A percentile compares a stretch with the other conserved stretches of the same genome.
phyloP scores from a whole-genome alignment of 352 stramenopile species.

The Pythium phragmiticola region DNA sequence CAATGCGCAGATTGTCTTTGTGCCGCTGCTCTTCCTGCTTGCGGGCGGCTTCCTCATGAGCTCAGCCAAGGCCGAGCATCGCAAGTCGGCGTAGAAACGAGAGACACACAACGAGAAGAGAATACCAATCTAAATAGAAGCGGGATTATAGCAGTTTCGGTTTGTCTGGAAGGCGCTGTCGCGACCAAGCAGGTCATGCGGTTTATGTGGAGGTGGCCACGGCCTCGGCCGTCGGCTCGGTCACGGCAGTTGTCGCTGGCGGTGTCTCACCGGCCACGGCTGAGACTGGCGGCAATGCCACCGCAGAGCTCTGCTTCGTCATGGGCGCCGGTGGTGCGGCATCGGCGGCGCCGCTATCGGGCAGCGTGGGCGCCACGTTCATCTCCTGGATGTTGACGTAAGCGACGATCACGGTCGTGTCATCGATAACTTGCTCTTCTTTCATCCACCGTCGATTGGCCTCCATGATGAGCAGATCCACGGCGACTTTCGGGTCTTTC shows the following conservation, averaged over 20 bases:
- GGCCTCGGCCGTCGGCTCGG: background rate
- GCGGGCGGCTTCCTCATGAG: conserved; percentile 33
- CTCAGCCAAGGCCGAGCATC: background rate
- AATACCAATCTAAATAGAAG: background rate
- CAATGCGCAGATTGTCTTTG: conserved; percentile 80
- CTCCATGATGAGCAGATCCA: conserved; percentile 95
- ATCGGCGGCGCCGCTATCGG: background rate
- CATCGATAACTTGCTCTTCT: conserved; percentile 98
- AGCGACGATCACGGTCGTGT: conserved; percentile 98
- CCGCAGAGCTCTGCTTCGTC: background rate
- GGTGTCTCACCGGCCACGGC: background rate
- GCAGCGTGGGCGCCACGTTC: conserved; percentile 19
- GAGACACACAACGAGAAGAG: no score
- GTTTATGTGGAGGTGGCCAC: background rate
- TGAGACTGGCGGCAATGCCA: background rate
- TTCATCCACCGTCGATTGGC: conserved; percentile 97
- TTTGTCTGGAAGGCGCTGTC: background rate
- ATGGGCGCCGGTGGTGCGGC: conserved; percentile 16
- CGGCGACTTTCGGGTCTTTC: conserved; percentile 75
- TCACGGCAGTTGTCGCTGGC: background rate
- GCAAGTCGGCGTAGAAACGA: background rate
- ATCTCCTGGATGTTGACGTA: conserved; percentile 87
- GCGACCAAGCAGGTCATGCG: background rate
- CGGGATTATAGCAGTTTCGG: background rate
- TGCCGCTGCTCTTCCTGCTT: conserved; percentile 72